phyloP scores from a whole-genome alignment of 2,329 filamentous ascomycete species.

The Aspergillus sp. region DNA sequence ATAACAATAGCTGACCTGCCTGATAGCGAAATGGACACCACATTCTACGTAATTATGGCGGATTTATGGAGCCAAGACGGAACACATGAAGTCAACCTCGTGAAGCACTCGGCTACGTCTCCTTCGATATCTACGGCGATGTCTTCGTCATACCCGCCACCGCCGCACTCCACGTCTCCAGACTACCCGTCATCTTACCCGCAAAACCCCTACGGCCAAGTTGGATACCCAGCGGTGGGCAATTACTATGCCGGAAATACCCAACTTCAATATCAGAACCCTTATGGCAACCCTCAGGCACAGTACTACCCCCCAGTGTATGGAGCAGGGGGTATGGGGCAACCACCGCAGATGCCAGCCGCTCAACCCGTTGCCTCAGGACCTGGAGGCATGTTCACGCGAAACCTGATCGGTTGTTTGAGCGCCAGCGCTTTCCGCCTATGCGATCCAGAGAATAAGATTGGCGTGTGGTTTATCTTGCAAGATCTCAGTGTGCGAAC shows the following conservation, averaged over 20 bases:
- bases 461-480: conserved; percentile 94
- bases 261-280: conserved; percentile 35
- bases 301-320: conserved; percentile 34
- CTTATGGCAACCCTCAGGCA: conserved; percentile 32
- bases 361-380: conserved; percentile 40
- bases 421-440: conserved; percentile 85
- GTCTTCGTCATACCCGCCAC: conserved; percentile 69
- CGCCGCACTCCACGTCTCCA: conserved; percentile 38
- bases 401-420: conserved; percentile 90
- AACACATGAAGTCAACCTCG: conserved; percentile 65
- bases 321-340: conserved; percentile 32
- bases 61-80: conserved; percentile 67
- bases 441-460: conserved; percentile 73
- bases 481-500: conserved; percentile 94
- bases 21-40: conserved; percentile 66
- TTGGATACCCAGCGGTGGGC: conserved; percentile 35
- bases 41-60: conserved; percentile 67
- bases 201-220: conserved; percentile 42
- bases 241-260: conserved; percentile 36
- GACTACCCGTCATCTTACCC: conserved; percentile 35
- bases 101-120: conserved; percentile 63
- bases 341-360: conserved; percentile 36
- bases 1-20: conserved; percentile 14
- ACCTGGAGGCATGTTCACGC: conserved; percentile 83
- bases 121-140: conserved; percentile 81